A percentile compares a stretch with the other conserved stretches of the same genome.
phyloP scores from a whole-genome alignment of 2,329 filamentous ascomycete species.

The Calonectria pteridis region DNA sequence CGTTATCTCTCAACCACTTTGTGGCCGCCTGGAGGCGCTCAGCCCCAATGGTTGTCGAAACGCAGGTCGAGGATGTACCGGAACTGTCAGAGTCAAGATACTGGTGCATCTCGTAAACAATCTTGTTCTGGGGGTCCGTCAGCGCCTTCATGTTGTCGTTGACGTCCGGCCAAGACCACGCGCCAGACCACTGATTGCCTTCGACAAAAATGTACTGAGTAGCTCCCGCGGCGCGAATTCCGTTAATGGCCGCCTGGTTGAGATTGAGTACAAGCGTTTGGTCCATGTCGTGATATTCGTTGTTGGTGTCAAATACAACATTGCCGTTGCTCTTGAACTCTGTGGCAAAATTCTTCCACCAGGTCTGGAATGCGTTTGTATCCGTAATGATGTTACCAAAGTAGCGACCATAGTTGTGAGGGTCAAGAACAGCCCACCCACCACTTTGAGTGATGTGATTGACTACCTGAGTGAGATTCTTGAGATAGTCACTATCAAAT shows the following conservation, averaged over 20 bases:
- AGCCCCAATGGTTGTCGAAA: slow-evolving; percentile 61
- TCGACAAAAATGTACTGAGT: slow-evolving; percentile 69
- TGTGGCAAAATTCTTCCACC: slow-evolving; percentile 49
- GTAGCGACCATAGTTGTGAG: slow-evolving; percentile 73
- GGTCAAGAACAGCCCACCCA: slow-evolving; percentile 67
- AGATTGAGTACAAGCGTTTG: slow-evolving; percentile 69
- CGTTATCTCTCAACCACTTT: slow-evolving; percentile 66
- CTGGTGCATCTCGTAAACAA: slow-evolving; percentile 72
- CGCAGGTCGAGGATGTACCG: slow-evolving; percentile 61
- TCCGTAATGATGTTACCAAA: slow-evolving; percentile 66
- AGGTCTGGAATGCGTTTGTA: slow-evolving; percentile 42
- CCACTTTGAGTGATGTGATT: slow-evolving; percentile 55
- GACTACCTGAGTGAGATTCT: slow-evolving; percentile 50
- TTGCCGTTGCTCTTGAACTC: slow-evolving; percentile 65
- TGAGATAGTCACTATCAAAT: slow-evolving; percentile 54
- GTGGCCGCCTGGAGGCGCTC: slow-evolving; percentile 64
- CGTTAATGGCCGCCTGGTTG: slow-evolving; percentile 75
- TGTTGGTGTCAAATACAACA: slow-evolving; percentile 76
- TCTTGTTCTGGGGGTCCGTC: slow-evolving; percentile 62
- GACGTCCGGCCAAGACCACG: slow-evolving; percentile 59
- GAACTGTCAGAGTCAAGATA: slow-evolving; percentile 69
- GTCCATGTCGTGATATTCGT: slow-evolving; percentile 74
- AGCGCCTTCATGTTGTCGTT: slow-evolving; percentile 57
- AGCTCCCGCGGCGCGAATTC: slow-evolving; percentile 71
- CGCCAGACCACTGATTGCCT: slow-evolving; percentile 68